phyloP scores from a whole-genome alignment of 2,329 filamentous ascomycete genomes.

The Diaporthe capsici region DNA sequence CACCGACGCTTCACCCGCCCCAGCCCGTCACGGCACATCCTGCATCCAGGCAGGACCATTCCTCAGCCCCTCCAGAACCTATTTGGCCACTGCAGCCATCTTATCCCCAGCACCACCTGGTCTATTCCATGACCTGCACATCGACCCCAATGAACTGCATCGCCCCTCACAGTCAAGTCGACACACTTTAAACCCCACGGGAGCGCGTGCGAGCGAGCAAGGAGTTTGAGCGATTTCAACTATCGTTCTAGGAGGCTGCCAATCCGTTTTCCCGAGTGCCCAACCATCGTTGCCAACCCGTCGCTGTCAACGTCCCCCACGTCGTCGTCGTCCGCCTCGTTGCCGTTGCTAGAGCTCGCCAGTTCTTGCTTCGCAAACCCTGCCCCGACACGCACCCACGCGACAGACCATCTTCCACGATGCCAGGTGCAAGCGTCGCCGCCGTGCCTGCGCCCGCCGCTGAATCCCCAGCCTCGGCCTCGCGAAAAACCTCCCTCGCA shows the following conservation, averaged over 20 bases:
- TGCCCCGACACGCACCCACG: conserved; percentile 44
- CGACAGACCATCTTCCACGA: conserved; percentile 61
- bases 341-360: conserved; percentile 38
- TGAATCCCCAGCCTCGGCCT: conserved; percentile 73
- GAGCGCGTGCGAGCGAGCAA: conserved; percentile 73
- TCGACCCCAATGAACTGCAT: conserved; percentile 67
- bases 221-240: conserved; percentile 68
- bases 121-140: conserved; percentile 69
- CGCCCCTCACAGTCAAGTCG: conserved; percentile 65
- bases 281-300: conserved; percentile 48
- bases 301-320: conserved; percentile 43
- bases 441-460: conserved; percentile 73
- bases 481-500: conserved; percentile 81
- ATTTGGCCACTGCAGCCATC: conserved; percentile 51
- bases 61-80: conserved; percentile 42
- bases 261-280: conserved; percentile 50
- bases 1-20: conserved; percentile 42
- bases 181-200: conserved; percentile 81
- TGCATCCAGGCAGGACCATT: conserved; percentile 47
- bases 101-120: conserved; percentile 55
- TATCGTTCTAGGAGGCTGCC: conserved; percentile 64
- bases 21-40: conserved; percentile 33
- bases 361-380: conserved; percentile 42
- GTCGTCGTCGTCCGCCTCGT: conserved; percentile 44
- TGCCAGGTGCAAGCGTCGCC: conserved; percentile 80